Conservation (phyloP, 176 grass and related monocot genomes). For the Oropetium thomaeum region DNA sequence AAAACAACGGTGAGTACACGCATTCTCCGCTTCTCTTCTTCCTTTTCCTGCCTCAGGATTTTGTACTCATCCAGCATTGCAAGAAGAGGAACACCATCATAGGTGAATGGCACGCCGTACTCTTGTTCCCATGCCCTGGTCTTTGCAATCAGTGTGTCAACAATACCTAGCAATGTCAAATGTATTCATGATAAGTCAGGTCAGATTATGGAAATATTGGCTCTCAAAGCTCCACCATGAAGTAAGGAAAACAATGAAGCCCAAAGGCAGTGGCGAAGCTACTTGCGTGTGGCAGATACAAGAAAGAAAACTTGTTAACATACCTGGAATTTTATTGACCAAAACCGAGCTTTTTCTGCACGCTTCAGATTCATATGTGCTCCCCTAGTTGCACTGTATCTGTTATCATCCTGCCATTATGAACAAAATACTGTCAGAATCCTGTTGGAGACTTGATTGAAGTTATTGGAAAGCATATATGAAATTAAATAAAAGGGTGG, state of each 20-base stretch:
- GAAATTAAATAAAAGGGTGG: background rate
- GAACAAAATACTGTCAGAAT: background rate
- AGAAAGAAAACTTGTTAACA: background rate
- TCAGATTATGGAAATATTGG: background rate
- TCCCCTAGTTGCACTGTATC: slow-evolving; percentile 89
- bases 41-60: slow-evolving; percentile 65
- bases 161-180: slow-evolving; percentile 39
- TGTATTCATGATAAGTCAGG: background rate
- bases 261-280: no score
- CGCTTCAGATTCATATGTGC: slow-evolving; percentile 95
- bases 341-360: slow-evolving; percentile 90
- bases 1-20: slow-evolving; percentile 40
- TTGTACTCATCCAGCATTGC: slow-evolving; percentile 93
- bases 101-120: slow-evolving; percentile 45
- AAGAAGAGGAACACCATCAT: slow-evolving; percentile 74
- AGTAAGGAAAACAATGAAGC: no score
- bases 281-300: background rate
- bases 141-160: slow-evolving; percentile 76
- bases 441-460: background rate
- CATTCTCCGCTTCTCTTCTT: slow-evolving; percentile 81
- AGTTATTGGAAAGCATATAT: background rate
- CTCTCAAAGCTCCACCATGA: background rate
- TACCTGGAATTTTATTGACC: slow-evolving; percentile 95
- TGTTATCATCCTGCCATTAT: slow-evolving; percentile 78
- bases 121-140: slow-evolving; percentile 80